Evolutionary conservation across 2,329 filamentous ascomycete genomes (phyloP), one percentile per base, ranked within the genome.

Genomic region (Ilyonectria robusta): DNA sequence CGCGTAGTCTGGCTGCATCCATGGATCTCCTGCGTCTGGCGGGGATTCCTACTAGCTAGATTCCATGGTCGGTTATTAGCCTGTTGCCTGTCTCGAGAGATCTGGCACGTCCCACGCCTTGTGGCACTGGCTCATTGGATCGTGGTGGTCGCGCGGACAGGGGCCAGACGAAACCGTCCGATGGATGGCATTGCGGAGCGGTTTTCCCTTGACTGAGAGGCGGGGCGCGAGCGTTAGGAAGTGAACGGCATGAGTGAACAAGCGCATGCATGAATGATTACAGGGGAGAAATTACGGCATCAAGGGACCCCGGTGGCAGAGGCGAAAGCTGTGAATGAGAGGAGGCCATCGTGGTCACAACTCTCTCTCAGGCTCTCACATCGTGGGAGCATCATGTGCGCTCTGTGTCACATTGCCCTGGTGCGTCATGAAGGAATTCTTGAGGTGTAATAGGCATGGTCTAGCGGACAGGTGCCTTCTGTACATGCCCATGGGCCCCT

Each of bases 81-180:
- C 46, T 48, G 46, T 19, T 51, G 47, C 47, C 17, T 13, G 48
- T 51, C 51, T 50, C 40, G 70, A 73, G 68, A 68, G 70, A 56
- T 67, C 63, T 68, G 59, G 65, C 67, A 59, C 56, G 57, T 62
- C 57, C 56, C 46, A 53, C 42, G 68, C 37, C 65, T 69, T 75
- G 74, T 76, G 74, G 74, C 74, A 74, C 64, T 59, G 74, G 74
- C 72, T 76, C 67, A 76, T 76, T 76, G 74, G 74, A 68, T 73
- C 66, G 67, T 65, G 61, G 59, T 62, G 63, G 67, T 48, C 65
- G 33, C 46, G 64, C 62, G 66, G 51, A 47, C 58, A 61, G 61
- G 70, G 72, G 72, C 64, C 65, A 59, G 55, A 50, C 40, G 46
- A 66, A 59, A 68, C 62, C 66, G 59, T 65, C 66, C 56, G 66